Evolutionary conservation across 2,329 filamentous ascomycete genomes (phyloP).

Genomic region (Teratosphaeria pseudoeucalypti): DNA sequence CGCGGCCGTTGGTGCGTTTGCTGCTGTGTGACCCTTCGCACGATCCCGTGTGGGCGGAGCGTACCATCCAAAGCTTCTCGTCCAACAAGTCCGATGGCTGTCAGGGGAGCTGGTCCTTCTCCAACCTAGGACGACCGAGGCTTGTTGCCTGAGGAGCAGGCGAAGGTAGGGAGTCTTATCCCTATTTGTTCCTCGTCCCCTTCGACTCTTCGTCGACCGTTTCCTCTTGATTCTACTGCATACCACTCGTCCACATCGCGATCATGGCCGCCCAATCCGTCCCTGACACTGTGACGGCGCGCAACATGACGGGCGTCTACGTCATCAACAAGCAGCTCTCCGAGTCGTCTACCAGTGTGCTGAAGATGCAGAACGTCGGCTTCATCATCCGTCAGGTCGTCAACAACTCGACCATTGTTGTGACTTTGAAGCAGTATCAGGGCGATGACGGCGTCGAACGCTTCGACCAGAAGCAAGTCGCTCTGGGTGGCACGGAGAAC

Average conservation of each 20-base stretch:
- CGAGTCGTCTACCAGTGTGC: constrained; percentile 55
- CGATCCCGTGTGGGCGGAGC: not conserved
- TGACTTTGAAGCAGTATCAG: constrained; percentile 46
- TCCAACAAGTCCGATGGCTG: not conserved
- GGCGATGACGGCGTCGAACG: constrained; percentile 30
- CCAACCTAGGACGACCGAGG: not conserved
- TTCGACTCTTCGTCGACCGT: not conserved
- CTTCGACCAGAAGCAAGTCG: constrained; percentile 50
- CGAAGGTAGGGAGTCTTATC: not conserved
- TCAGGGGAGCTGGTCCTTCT: not conserved
- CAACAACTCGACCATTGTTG: constrained; percentile 55
- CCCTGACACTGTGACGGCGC: constrained; percentile 54
- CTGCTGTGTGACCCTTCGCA: not conserved
- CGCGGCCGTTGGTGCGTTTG: not conserved
- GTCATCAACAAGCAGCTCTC: constrained; percentile 67
- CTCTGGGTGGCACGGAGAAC: constrained; percentile 61
- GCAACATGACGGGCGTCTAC: constrained; percentile 60
- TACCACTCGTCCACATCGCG: not conserved
- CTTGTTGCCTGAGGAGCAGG: not conserved
- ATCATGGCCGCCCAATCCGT: constrained; percentile 36
- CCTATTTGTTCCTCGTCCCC: not conserved
- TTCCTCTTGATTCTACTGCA: not conserved
- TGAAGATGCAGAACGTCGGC: constrained; percentile 47
- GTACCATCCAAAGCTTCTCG: not conserved
- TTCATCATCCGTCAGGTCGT: constrained; percentile 42